Percentiles rank a stretch among this genome's conserved stretches.
These are phyloP conservation scores for Pyrrhoderma lamaoense DNA, from an alignment of 1,284 basidiomycete species.

Conservation along the genomic window DNA sequence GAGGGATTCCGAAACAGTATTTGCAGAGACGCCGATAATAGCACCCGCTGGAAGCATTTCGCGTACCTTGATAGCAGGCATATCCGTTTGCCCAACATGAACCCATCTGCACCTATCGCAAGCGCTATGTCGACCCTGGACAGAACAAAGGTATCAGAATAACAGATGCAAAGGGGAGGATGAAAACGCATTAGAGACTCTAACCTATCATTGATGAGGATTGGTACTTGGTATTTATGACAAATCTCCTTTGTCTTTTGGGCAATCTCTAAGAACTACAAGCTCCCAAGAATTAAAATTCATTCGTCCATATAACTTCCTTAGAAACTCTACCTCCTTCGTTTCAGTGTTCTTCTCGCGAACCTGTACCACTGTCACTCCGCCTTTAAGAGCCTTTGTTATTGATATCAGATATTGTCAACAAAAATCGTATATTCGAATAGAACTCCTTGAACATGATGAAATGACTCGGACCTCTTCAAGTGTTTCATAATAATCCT, in stretches of 20 bases:
- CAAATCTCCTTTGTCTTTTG: constrained; percentile 66
- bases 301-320: no score
- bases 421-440: no score
- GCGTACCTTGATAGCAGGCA: constrained; percentile 68
- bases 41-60: constrained; percentile 60
- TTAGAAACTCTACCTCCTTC: constrained; percentile 68
- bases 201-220: constrained; percentile 78
- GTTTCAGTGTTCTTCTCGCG: constrained; percentile 82
- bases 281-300: neutral
- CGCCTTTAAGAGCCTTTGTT: constrained; percentile 66
- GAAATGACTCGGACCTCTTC: constrained; percentile 53
- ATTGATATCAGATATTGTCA: neutral
- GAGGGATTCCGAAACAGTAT: constrained; percentile 57
- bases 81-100: constrained; percentile 89
- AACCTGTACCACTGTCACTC: constrained; percentile 86
- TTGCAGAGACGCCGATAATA: constrained; percentile 80
- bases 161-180: no score
- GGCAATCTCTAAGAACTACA: constrained; percentile 77
- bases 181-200: neutral
- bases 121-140: constrained; percentile 79
- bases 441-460: neutral
- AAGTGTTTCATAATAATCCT: constrained; percentile 73
- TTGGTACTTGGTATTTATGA: constrained; percentile 72
- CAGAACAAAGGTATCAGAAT: no score
- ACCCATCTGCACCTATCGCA: constrained; percentile 74